phyloP scores from a whole-genome alignment of 352 stramenopile genomes.

The Phytophthora europaea region DNA sequence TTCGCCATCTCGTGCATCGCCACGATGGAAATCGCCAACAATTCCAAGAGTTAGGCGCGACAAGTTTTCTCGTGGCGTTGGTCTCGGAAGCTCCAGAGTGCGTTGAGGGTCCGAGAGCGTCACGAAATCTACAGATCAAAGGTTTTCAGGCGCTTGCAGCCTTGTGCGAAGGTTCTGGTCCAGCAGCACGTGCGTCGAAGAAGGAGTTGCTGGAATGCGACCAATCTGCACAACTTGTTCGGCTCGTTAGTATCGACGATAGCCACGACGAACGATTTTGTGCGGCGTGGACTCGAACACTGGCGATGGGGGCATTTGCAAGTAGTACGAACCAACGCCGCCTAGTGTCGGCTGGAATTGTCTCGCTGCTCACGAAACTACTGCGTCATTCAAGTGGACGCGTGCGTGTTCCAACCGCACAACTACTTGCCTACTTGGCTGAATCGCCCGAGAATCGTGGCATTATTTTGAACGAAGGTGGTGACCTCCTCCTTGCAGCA shows the following conservation, averaged over 20 bases:
- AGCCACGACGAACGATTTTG: constrained; percentile 43
- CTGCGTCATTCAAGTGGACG: constrained; percentile 29
- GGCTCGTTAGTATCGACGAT: constrained; percentile 32
- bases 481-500: constrained; percentile 43
- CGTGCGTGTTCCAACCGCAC: constrained; percentile 43
- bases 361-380: constrained; percentile 50
- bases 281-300: constrained; percentile 55
- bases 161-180: constrained; percentile 46
- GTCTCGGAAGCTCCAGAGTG: constrained; percentile 23
- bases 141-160: constrained; percentile 62
- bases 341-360: constrained; percentile 46
- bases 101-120: neutral
- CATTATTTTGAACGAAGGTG: constrained; percentile 52
- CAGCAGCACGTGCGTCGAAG: constrained; percentile 56
- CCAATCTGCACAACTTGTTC: constrained; percentile 45
- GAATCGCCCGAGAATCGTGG: constrained; percentile 58
- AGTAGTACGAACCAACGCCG: constrained; percentile 65
- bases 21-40: constrained; percentile 63
- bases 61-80: constrained; percentile 43
- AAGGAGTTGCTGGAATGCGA: constrained; percentile 71
- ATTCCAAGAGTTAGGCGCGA: constrained; percentile 63
- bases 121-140: constrained; percentile 56
- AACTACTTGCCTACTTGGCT: constrained; percentile 60
- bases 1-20: constrained; percentile 58
- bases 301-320: constrained; percentile 51